Evolutionary conservation across 164 flowering plant species (phyloP).

Genomic region (Tetrastigma voinierianum): DNA sequence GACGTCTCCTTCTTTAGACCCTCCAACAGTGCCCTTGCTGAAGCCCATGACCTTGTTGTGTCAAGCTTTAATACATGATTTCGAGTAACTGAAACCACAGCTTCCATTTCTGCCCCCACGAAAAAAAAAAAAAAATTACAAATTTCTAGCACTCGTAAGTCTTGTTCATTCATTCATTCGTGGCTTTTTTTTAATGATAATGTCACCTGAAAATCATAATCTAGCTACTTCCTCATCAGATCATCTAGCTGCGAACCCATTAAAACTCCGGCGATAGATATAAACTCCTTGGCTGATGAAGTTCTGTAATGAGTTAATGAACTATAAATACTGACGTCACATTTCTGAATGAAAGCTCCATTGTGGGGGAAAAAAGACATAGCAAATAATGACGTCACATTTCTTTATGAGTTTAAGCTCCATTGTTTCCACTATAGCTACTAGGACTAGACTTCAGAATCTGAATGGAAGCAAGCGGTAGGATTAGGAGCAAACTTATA

Average conservation of each 20-base stretch:
- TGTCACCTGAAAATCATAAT: slow-evolving; percentile 35
- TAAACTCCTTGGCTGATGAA: slow-evolving; percentile 26
- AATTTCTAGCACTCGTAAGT: too few species aligned
- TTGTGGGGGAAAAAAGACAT: too few species aligned
- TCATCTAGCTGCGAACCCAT: slow-evolving; percentile 46
- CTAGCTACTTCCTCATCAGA: slow-evolving; percentile 37
- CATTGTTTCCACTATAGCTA: too few species aligned
- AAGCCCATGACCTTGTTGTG: slow-evolving; percentile 53
- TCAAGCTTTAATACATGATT: slow-evolving; percentile 34
- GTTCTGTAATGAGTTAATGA: slow-evolving; percentile 15
- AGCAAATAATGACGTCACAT: too few species aligned
- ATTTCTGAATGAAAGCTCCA: too few species aligned
- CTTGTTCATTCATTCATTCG: not conserved
- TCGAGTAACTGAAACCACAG: slow-evolving; percentile 44
- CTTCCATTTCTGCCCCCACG: slow-evolving; percentile 52
- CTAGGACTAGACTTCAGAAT: too few species aligned
- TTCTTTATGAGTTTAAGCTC: too few species aligned
- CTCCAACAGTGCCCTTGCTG: slow-evolving; percentile 2
- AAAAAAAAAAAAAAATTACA: too few species aligned
- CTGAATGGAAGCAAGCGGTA: too few species aligned
- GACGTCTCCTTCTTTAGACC: slow-evolving; percentile 27
- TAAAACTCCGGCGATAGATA: slow-evolving; percentile 45
- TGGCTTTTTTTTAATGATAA: not conserved
- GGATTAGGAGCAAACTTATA: too few species aligned
- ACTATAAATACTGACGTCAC: too few species aligned